Evolutionary conservation across 306 rosid species (phyloP), one percentile per base, ranked within the genome.

Genomic region (Lithocarpus polystachyus): DNA sequence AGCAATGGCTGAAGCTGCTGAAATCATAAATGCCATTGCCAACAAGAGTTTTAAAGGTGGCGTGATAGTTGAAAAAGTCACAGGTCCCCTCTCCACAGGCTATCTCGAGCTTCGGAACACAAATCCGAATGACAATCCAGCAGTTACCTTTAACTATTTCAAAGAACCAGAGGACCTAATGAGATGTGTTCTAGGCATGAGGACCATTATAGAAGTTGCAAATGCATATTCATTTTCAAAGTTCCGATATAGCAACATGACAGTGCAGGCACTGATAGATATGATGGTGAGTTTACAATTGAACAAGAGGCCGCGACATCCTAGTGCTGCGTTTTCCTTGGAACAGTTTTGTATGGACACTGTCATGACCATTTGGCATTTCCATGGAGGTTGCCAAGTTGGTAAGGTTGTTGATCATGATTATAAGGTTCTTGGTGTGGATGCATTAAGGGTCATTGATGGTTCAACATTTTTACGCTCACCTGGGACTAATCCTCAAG

Each of bases 341-440:
- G 87, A 89, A 64, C 94, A 91, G 35, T 93, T 82, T 61, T 93
- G 97, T 83, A 86, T 76, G n/a, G 97, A 93, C 83, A 93, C 94
- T 13, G 93, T 91, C 28, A 69, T 91, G 83, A 87, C 90, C 69
- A 91, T 93, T 65, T 91, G 92, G 92, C 97, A 93, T 83, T 91
- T 87, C 80, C 98, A 93, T 87, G 97, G 98, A 53, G 98, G 97
- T 4, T 91, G 97, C 37, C 94, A 81, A 83, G 24, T 74, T 76
- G 91, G 88, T n/a, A 87, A 75, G 68, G 98, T 93, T 59, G 89
- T 93, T 71, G 92, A 91, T 76, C 77, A 53, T 76, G 78, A 87
- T 45, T 87, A 89, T 62, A 89, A 86, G 71, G 94, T 89, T 60
- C 43, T 80, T 48, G 94, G 98, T 51, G 90, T 91, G 26, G 91